A percentile compares a stretch with the other conserved stretches of the same genome.
phyloP scores from a whole-genome alignment of 2,329 filamentous ascomycete species.

The Ophiostoma pallidulum region DNA sequence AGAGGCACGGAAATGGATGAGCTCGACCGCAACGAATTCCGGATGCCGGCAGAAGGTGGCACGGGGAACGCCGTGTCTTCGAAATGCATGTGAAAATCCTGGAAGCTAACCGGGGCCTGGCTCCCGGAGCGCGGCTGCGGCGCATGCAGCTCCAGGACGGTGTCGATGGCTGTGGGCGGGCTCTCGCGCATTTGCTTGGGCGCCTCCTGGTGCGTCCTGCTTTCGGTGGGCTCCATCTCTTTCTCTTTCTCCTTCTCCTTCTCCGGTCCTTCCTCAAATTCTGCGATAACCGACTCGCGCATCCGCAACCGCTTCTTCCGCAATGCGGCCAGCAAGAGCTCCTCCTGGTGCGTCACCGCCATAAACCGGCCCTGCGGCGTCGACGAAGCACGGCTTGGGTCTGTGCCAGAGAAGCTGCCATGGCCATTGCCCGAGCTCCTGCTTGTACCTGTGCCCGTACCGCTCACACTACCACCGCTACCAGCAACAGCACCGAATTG shows the following conservation, averaged over 20 bases:
- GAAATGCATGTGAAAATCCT: conserved; percentile 10
- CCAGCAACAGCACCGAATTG: too few relatives aligned
- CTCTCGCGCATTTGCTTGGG: conserved; percentile 6
- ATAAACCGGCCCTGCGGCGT: conserved; percentile 40
- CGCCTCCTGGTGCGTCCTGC: not conserved
- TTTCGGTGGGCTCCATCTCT: not conserved
- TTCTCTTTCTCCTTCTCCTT: not conserved
- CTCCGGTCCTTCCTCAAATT: conserved; percentile 30
- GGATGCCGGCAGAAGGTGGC: conserved; percentile 4
- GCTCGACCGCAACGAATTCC: not conserved
- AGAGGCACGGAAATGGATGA: conserved; percentile 1
- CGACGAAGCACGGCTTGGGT: too few relatives aligned
- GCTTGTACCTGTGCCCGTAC: too few relatives aligned
- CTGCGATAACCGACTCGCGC: conserved; percentile 37
- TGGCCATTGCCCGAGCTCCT: too few relatives aligned
- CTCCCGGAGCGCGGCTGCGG: conserved; percentile 5
- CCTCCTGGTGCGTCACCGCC: conserved; percentile 49
- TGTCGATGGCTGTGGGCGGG: conserved; percentile 1
- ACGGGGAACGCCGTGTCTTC: conserved; percentile 7
- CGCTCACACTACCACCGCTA: too few relatives aligned
- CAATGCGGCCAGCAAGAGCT: conserved; percentile 48
- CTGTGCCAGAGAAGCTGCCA: conserved; percentile 12
- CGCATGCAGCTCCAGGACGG: conserved; percentile 10
- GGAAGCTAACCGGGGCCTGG: conserved; percentile 7
- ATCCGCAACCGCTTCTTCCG: conserved; percentile 48